Evolutionary conservation across 352 stramenopile species (phyloP).

Genomic region (Globisporangium solare): DNA sequence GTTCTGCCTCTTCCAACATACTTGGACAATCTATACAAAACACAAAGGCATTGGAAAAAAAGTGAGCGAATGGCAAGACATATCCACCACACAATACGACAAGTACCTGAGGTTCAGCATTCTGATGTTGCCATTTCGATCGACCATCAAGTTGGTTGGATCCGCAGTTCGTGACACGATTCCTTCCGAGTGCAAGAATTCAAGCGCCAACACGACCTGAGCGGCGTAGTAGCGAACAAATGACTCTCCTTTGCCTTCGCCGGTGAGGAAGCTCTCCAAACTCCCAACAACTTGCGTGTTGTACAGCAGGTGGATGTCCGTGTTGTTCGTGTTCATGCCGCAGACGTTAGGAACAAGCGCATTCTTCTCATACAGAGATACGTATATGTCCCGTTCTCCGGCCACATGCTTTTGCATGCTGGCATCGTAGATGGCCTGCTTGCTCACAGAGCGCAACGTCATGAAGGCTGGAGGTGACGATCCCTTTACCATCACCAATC

Average conservation of each 20-base stretch:
- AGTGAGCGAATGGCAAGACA: background rate
- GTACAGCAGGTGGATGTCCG: slow-evolving; percentile 83
- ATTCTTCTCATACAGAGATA: slow-evolving; percentile 78
- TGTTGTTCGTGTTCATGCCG: slow-evolving; percentile 71
- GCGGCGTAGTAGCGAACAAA: slow-evolving; percentile 85
- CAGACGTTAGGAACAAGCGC: slow-evolving; percentile 60
- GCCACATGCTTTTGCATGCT: slow-evolving; percentile 81
- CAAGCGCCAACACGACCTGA: slow-evolving; percentile 74
- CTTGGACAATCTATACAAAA: slow-evolving; percentile 59
- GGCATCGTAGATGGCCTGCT: slow-evolving; percentile 73
- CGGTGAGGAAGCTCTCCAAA: slow-evolving; percentile 73
- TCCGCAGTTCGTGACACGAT: slow-evolving; percentile 78
- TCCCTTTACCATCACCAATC: slow-evolving; percentile 62
- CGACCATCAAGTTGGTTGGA: slow-evolving; percentile 76
- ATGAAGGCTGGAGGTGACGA: slow-evolving; percentile 49
- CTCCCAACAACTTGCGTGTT: slow-evolving; percentile 74
- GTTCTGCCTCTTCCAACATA: slow-evolving; percentile 80
- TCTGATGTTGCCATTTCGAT: slow-evolving; percentile 74
- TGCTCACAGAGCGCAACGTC: slow-evolving; percentile 75
- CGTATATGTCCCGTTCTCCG: slow-evolving; percentile 80
- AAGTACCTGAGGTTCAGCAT: slow-evolving; percentile 78
- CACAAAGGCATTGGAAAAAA: background rate
- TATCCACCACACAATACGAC: slow-evolving; percentile 1
- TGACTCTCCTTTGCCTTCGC: slow-evolving; percentile 63
- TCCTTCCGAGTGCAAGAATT: slow-evolving; percentile 80